Conservation (phyloP, 1,139 yeast genomes). For the Yamadazyma atmosphaerica region DNA sequence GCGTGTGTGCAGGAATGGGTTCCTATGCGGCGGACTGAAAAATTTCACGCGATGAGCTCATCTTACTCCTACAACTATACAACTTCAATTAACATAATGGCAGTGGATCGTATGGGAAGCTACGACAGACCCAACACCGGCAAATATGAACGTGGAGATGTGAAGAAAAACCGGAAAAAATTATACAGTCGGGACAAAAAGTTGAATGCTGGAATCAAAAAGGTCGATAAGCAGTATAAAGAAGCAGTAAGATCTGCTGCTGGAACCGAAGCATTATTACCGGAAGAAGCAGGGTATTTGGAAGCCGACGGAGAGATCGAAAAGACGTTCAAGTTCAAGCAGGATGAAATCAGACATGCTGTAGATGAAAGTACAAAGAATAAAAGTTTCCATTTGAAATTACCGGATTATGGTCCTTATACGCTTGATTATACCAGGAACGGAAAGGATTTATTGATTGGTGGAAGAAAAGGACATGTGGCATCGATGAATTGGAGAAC, state of each 20-base stretch:
- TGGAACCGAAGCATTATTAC: conserved; percentile 79
- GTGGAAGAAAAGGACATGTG: conserved; percentile 91
- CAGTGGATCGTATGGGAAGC: conserved; percentile 21
- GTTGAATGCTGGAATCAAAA: conserved; percentile 62
- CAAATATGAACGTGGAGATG: conserved; percentile 19
- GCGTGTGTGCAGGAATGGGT: too few relatives aligned
- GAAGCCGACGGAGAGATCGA: conserved; percentile 91
- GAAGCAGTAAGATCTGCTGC: conserved; percentile 82
- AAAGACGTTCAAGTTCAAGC: conserved; percentile 81
- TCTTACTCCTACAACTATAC: too few relatives aligned
- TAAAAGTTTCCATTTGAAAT: conserved; percentile 72
- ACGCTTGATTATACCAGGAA: conserved; percentile 77
- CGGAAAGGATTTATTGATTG: conserved; percentile 81
- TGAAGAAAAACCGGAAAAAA: conserved; percentile 19
- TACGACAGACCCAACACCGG: conserved; percentile 21
- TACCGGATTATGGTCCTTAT: conserved; percentile 88
- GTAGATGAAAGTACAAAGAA: conserved; percentile 77
- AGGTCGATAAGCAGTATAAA: conserved; percentile 70
- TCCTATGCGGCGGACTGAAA: not conserved
- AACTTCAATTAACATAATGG: conserved; percentile 5
- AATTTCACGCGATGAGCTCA: not conserved
- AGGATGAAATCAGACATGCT: conserved; percentile 71
- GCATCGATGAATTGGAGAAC: conserved; percentile 96
- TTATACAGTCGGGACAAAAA: conserved; percentile 54
- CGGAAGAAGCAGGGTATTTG: conserved; percentile 80